Evolutionary conservation across 495 filamentous ascomycete species (phyloP), one percentile per base, ranked within the genome.

Genomic region (Lophium mytilinum): DNA sequence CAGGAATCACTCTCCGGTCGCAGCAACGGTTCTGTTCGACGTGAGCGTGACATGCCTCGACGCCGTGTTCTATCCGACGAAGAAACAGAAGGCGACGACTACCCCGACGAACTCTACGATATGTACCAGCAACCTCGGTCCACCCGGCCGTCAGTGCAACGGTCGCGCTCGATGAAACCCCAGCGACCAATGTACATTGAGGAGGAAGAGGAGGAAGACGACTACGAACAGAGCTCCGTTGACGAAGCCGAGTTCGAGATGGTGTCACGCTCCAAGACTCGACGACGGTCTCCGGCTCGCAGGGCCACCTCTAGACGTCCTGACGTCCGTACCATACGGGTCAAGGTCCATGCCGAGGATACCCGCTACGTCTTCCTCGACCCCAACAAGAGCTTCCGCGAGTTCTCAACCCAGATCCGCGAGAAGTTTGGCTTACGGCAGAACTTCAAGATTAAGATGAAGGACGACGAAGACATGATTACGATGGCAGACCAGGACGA

Each of bases 401-500:
- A 90, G 39, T 84, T 97, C 37, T 82, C 88, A 45, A 79, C 79
- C 41, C 80, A 80, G 51, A 86, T 98, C 55, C 78, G 86, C 48
- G 83, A 87, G 51, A 98, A 98, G 73, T 95, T 96, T 60, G 82
- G 80, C 24, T 72, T 95, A 51, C 72, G 76, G 50, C 75, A 77
- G 37, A 76, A 79, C 46, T 80, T 92, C 67, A 90, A 87, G 77
- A 84, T 95, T 70, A 90, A 88, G 77, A 83, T 95, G 65, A 84
- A 82, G 68, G 87, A 89, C 52, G 85, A 89, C 60, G 86, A 86
- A 7, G 93, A 96, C 66, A 88, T 95, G 85, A 92, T 98, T 69
- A 96, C 90, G 11, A 84, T 98, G 83, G 89, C 86, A 34, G 93
- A 98, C 72, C 87, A 95, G 71, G 93, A 98, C 66, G 93, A 98